Base-by-base conservation (phyloP, 1,139 yeast species). In the Suhomyces maxii region DNA sequence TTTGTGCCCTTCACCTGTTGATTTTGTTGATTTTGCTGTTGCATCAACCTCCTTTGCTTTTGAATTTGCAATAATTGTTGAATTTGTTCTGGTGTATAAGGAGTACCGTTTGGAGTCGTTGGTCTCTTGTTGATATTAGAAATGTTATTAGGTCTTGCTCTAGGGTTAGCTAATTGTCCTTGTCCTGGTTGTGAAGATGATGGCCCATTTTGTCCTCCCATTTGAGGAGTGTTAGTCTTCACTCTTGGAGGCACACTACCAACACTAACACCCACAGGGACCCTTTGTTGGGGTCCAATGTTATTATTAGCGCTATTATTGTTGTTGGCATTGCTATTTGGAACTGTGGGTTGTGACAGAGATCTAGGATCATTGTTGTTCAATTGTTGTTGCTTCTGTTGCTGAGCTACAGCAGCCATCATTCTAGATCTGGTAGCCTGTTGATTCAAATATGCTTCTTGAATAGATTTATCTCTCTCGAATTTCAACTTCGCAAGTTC, bases 401-500 rank as follows among this genome's bases (percentile, higher is more conserved):
- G 71, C 41, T 66, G 71, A 44, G 69, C 67, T 5, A 73, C 73
- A 7, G 77, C 76, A n/a, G 73, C 71, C 61, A 65, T 60, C 73
- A 70, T 64, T 37, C 72, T 59, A 5, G 68, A 59, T 42, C 73
- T 58, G 0, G 76, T 69, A 7, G 72, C 71, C 53, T 69, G 81
- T 59, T 81, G 83, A 52, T 80, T 80, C 51, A 78, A 64, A 58
- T 81, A 84, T 1, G 87, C 86, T 53, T 85, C 91, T 53, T 86
- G 89, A 14, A 88, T 78, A 0, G 95, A 84, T 63, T 85, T 86
- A 58, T 91, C 98, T 50, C 97, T 75, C 54, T 91, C 97, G 55
- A 74, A 82, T 64, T 90, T 91, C 70, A 90, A 69, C 53, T 81
- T 81, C 0, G 96, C 81, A 57, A 91, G 77, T 57, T 90, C 96